Evolutionary conservation across 495 filamentous ascomycete genomes (phyloP), one percentile per base, ranked within the genome.

Genomic region (Neurospora intermedia): DNA sequence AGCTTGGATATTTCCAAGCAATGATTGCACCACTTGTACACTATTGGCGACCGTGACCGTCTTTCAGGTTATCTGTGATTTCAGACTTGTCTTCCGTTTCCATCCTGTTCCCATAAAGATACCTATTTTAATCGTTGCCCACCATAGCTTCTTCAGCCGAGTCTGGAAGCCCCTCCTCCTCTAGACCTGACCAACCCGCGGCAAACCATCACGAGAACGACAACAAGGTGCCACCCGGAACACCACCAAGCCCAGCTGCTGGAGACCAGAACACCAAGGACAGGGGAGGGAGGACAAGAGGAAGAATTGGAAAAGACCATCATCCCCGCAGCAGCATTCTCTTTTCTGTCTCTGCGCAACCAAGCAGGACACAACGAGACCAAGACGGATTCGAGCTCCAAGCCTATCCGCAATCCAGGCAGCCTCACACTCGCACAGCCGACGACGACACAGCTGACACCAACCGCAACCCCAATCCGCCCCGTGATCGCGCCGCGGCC

Each of bases 121-220:
- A n/a, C n/a, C n/a, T n/a, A 70, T 8, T 18, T 39, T 1, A 38
- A 39, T 66, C 2, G 27, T 66, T 66, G 54, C 54, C 74, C 81
- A 85, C 79, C 80, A 85, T 85, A 79, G 59, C 79, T 71, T 77
- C 78, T 71, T 76, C 74, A 73, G 70, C 75, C 70, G 72, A 46
- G 16, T 69, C 73, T 48, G 71, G 69, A 66, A 71, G 77, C 77
- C 82, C 82, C 81, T 85, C 84, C 83, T 83, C 83, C 78, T 73
- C 70, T 74, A 75, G 75, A 76, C 75, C 78, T 71, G 70, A 75
- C 70, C 73, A 70, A 73, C 43, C 35, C 45, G 43, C 74, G 73
- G 74, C 74, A 73, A 76, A 77, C 71, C 76, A 69, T 59, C 71
- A 70, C 72, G 73, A 75, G 70, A 70, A 77, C 38, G 74, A 76